Percentiles rank a stretch among this genome's conserved stretches.
phyloP scores from a whole-genome alignment of 768 basidiomycete species.

The Rossbeevera mucosa region DNA sequence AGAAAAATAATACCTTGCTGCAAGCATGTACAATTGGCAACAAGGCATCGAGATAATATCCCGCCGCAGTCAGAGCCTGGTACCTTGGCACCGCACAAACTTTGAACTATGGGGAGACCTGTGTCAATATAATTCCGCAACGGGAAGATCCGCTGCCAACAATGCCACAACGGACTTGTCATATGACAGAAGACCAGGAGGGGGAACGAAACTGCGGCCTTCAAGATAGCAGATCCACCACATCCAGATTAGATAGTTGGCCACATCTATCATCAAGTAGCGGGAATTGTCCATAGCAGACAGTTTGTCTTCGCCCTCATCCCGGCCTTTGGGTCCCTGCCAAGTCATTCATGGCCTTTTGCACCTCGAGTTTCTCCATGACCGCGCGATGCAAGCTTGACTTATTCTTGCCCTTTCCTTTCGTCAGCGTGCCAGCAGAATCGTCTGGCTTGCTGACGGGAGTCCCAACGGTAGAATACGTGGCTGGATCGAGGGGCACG shows the following conservation, averaged over 20 bases:
- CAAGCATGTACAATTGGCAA: neutral
- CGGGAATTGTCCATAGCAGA: neutral
- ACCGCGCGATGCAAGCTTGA: constrained; percentile 73
- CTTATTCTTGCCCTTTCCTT: constrained; percentile 38
- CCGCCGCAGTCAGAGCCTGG: neutral
- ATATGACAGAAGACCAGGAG: neutral
- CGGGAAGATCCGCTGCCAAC: neutral
- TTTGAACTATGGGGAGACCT: neutral
- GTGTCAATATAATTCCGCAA: neutral
- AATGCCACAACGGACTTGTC: neutral
- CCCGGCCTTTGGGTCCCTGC: constrained; percentile 19
- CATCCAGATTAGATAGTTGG: no score
- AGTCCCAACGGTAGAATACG: neutral
- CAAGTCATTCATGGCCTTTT: constrained; percentile 60
- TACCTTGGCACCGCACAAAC: neutral
- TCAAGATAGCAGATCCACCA: neutral
- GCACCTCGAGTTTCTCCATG: constrained; percentile 69
- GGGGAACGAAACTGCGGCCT: neutral
- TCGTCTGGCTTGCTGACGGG: constrained; percentile 15
- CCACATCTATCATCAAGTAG: neutral
- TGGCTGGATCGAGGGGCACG: constrained; percentile 14
- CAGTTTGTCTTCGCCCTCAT: constrained; percentile 12
- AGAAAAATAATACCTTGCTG: neutral
- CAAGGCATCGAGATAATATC: neutral
- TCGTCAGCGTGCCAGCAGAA: constrained; percentile 4